Evolutionary conservation across 768 basidiomycete species (phyloP), one percentile per base, ranked within the genome.

Genomic region (Panaeolus papilionaceus): DNA sequence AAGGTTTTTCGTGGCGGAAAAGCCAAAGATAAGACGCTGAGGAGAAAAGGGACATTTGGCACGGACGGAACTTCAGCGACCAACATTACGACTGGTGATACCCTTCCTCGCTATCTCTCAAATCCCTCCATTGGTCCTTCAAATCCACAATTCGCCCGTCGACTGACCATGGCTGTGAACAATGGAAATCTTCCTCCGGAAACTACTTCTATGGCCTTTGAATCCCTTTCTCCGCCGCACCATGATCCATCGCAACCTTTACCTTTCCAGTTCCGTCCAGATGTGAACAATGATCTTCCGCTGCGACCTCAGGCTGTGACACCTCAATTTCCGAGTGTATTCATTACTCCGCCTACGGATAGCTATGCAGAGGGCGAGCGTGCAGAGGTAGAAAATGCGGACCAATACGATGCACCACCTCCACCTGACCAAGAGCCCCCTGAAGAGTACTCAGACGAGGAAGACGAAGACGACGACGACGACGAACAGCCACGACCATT

Each of bases 71-170:
- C 77, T 6, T 68, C 70, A 26, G 75, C 75, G 1, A 77, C 76
- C 20, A 76, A 74, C 2, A 74, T 77, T 61, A 78, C 77, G 26
- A 75, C 76, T 28, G 77, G 76, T 5, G 80, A 77, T 73, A 74
- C 76, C 2, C 71, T 79, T 18, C 81, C 81, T n/a, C 68, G 75
- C 64, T 82, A 82, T 47, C 76, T 73, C 14, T 79, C 80, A 6
- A 81, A 79, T 66, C 81, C 81, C 23, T 75, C 80, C n/a, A 80
- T 80, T 8, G 77, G 79, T 37, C 79, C 78, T 11, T 77, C 79
- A 3, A 76, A 76, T 44, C 73, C 76, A 33, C 75, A 76, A 54
- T 80, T 80, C 64, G 75, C 77, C 5, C 76, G 79, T 61, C 71
- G 77, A 39, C 64, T 76, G 51, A 75, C 76, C 51, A 81, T 79